Evolutionary conservation across 176 grass and related monocot genomes (phyloP), one percentile per base, ranked within the genome.

Genomic region (Calamus simplicifolius): DNA sequence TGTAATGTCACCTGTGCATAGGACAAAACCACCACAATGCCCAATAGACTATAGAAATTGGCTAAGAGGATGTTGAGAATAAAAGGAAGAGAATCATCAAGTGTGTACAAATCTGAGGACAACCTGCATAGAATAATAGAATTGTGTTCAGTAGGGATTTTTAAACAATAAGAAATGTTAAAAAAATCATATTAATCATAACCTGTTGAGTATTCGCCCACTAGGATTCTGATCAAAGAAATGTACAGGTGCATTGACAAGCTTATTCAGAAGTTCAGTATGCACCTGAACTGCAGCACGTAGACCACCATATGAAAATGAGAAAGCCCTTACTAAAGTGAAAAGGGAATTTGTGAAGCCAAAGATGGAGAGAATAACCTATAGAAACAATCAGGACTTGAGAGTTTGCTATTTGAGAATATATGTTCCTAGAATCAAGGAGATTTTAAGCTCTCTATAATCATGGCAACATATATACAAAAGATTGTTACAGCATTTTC

Each of bases 1-100:
- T 75, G 52, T 27, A 25, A 16, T 18, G 81, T 78, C 79, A 96
- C 92, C 86, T 96, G 92, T 51, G 86, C 80, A 61, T 96, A 96
- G 67, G 86, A 90, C 50, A 96, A 64, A 80, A 96, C 78, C 75
- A 87, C 64, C 12, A 71, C 77, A 74, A 82, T 85, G 35, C 86
- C 92, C 27, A 96, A 27, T 63, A 96, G 76, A 67, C 83, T 82
- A 59, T 87, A 90, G 64, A 96, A 90, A 69, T 96, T 96, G 25
- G 92, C 92, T 54, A 85, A 66, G 38, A 90, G 82, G 77, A 96
- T 96, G 70, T 96, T 96, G 52, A 96, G 77, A 57, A 96, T 96
- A 74, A 96, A 96, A 56, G 92, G 92, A 90, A 96, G 92, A 56
- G 92, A 90, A 85, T 96, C 92, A 75, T 96, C 92, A 77, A 96